These are phyloP conservation scores for Collariella sp. DNA, from an alignment of 495 filamentous ascomycete species.

Conservation along the genomic window DNA sequence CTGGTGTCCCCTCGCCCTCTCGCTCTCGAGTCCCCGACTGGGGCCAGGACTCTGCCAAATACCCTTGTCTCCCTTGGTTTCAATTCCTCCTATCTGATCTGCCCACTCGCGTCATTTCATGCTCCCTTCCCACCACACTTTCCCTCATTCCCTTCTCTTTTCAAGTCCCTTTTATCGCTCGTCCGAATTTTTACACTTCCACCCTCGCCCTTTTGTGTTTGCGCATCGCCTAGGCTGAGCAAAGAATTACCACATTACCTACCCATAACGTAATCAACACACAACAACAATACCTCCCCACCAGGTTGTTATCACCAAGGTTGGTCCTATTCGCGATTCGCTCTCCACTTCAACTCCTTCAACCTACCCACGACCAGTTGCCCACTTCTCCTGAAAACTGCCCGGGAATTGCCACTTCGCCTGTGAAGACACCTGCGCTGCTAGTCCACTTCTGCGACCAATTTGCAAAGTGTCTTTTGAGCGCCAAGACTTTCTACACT, in stretches of 20 bases:
- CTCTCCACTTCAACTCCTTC: not conserved
- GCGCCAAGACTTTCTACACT: conserved; percentile 7
- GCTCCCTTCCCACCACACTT: not conserved
- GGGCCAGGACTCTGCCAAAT: conserved; percentile 4
- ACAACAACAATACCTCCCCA: no score
- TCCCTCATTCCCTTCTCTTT: not conserved
- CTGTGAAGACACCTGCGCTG: not conserved
- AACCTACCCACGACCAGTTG: not conserved
- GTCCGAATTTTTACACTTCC: not conserved
- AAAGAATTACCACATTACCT: not conserved
- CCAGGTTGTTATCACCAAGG: no score
- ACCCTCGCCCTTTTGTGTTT: not conserved
- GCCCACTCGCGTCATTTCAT: conserved; percentile 1
- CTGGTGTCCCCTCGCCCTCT: not conserved
- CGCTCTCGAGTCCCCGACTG: not conserved
- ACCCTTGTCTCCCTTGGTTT: conserved; percentile 15
- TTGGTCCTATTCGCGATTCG: not conserved
- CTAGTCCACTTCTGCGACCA: not conserved
- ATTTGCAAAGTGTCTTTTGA: not conserved
- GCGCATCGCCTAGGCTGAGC: not conserved
- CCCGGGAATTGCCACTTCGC: not conserved
- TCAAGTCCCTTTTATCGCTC: no score
- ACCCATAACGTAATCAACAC: not conserved
- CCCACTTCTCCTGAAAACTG: not conserved
- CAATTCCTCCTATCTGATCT: conserved; percentile 12